A percentile compares a stretch with the other conserved stretches of the same genome.
phyloP scores from a whole-genome alignment of 2,329 filamentous ascomycete genomes.

The Setomelanomma holmii region DNA sequence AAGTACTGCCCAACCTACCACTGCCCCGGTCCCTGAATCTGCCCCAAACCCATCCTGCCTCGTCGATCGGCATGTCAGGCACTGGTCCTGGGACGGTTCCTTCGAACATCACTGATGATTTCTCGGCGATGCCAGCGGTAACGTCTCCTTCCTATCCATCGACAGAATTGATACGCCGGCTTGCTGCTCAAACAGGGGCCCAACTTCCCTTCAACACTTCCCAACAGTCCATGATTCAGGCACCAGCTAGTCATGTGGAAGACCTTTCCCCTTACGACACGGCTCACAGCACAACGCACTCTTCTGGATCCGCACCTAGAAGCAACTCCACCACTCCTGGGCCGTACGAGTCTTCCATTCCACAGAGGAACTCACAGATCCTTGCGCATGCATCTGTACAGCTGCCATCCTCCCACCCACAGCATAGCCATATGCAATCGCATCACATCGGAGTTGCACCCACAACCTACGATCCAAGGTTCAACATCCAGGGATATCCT shows the following conservation, averaged over 20 bases:
- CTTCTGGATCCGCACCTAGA: conserved; percentile 38
- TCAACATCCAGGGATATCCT: conserved; percentile 40
- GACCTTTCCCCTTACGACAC: conserved; percentile 46
- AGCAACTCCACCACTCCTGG: conserved; percentile 45
- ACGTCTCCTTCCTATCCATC: conserved; percentile 42
- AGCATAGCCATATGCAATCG: conserved; percentile 37
- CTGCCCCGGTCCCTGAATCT: conserved; percentile 45
- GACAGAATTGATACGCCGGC: conserved; percentile 43
- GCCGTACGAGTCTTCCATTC: conserved; percentile 39
- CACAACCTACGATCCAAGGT: conserved; percentile 43
- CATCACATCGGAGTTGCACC: conserved; percentile 41
- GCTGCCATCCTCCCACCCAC: conserved; percentile 33
- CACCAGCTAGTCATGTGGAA: conserved; percentile 41
- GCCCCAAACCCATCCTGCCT: conserved; percentile 33
- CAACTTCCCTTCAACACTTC: conserved; percentile 43
- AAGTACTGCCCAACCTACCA: conserved; percentile 65
- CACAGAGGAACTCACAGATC: conserved; percentile 34
- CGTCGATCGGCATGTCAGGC: conserved; percentile 35
- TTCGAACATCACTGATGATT: conserved; percentile 40
- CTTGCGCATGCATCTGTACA: conserved; percentile 30
- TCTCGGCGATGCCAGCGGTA: conserved; percentile 31
- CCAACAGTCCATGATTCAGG: conserved; percentile 40
- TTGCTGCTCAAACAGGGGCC: conserved; percentile 45
- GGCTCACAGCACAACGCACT: conserved; percentile 40
- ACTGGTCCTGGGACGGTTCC: conserved; percentile 34